Base-by-base conservation (phyloP, 495 filamentous ascomycete genomes). In the Xylaria castorea region DNA sequence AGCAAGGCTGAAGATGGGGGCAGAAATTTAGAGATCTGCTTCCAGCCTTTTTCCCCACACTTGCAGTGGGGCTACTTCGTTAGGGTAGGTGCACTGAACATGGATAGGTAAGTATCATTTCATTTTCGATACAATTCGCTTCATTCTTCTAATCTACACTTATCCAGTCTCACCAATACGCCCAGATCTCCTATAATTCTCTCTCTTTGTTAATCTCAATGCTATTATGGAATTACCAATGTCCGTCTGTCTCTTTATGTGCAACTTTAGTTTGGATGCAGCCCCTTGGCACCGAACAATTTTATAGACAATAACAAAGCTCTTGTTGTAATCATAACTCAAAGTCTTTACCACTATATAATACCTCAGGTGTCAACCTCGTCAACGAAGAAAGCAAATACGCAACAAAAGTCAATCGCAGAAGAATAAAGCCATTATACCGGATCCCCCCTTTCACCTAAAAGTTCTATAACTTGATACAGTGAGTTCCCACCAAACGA, bases 1-100 rank as follows among this genome's bases (percentile, higher is more conserved):
- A 50, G 30, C 61, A 46, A 71, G 69, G 69, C 69, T 71, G 69
- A 71, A 71, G 1, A 30, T 22, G 34, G 61, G 60, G 48, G 5
- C 25, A 57, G 57, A 71, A 65, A 22, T 65, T 64, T 38, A 27
- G 60, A 3, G 44, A 50, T 11, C 22, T 55, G 25, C 25, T 11
- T 62, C 38, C 61, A 71, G 69, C 69, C 69, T 65, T 71, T 58
- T 55, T 48, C 30, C 22, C 48, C 48, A 68, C 34, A 42, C 36
- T 27, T 3, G 7, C 32, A 12, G 60, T 65, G 68, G 66, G 53
- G 46, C 25, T 22, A 11, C 34, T 61, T 42, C 30, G 3, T 18
- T 32, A 66, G 55, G 55, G 55, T 60, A 60, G 55, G 55, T 60
- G 55, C 30, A 4, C 55, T 36, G 5, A 36, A 36, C 16, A 60